Evolutionary conservation across 139 green algal genomes (phyloP), one percentile per base, ranked within the genome.

Genomic region (Raphidocelis subcapitata): DNA sequence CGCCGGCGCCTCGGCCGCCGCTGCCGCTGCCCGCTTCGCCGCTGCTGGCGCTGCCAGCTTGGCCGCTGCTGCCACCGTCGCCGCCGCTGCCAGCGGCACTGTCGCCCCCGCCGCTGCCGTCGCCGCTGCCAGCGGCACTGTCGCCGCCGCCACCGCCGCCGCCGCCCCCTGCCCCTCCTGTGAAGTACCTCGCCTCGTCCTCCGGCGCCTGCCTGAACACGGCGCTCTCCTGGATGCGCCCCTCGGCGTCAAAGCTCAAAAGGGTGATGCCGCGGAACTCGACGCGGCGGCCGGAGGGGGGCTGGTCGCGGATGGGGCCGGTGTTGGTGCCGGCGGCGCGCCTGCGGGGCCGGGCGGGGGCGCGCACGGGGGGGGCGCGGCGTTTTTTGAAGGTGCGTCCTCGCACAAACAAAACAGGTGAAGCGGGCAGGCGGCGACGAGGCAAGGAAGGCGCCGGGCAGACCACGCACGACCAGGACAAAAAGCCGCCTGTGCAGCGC

Each of bases 171-270:
- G 5, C 14, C 26, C n/a, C 55, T 5, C 55, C 16, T 62, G 55
- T 41, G 46, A 85, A 85, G 56, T 85, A 85, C 0, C 21, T 15
- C 44, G 35, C 67, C 74, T 85, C 79, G 26, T 79, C 79, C 2
- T 61, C 79, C 3, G 69, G 69, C 1, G 79, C 70, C 66, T 85
- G 74, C 65, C 79, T 84, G 70, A 76, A 85, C 20, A 85, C 79
- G 12, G 37, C 59, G 21, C 68, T 81, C 4, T 56, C 49, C 12
- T 49, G 26, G 21, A 85, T 81, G 12, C 69, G 74, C 5, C 65
- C 60, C 1, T 64, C 20, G 1, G 56, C 28, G 33, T 85, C 70
- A 60, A 78, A 72, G 12, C 28, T 31, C 26, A 72, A 20, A 26
- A 78, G n/a, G 33, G 26, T 65, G 37, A 82, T 77, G 0, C 80